phyloP scores from a whole-genome alignment of 371 early-diverging fungal species.

The Mortierella sp. region DNA sequence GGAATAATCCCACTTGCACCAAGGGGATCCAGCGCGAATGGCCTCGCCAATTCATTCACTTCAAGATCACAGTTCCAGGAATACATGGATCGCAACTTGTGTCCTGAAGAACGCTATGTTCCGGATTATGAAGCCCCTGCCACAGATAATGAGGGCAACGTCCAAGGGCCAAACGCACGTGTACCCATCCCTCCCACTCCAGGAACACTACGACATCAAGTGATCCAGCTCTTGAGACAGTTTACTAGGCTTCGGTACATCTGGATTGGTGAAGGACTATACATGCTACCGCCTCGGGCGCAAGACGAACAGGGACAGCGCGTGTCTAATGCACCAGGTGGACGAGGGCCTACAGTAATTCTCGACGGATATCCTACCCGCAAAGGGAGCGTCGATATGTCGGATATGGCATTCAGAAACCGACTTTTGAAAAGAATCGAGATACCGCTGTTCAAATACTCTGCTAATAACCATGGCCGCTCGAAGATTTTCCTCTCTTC shows the following conservation, averaged over 20 bases:
- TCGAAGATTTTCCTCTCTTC: too few relatives aligned
- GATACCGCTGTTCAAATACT: too few relatives aligned
- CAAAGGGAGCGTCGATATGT: too few relatives aligned
- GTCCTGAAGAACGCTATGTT: background rate
- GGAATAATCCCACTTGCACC: background rate
- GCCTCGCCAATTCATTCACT: background rate
- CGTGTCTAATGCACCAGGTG: too few relatives aligned
- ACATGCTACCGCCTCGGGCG: background rate
- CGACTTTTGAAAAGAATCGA: too few relatives aligned
- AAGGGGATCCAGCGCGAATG: background rate
- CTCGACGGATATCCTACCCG: too few relatives aligned
- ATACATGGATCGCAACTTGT: background rate
- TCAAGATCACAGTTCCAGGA: background rate
- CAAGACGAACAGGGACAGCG: too few relatives aligned
- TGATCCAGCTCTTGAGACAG: background rate
- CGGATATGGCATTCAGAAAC: too few relatives aligned
- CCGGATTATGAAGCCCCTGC: background rate
- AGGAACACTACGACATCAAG: background rate
- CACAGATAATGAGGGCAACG: background rate
- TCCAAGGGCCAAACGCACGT: background rate
- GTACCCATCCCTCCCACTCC: background rate
- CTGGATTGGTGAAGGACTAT: constrained; percentile 11
- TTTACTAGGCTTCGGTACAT: background rate
- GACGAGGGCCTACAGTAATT: too few relatives aligned
- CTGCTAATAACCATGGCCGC: too few relatives aligned